Conservation (phyloP, 1,284 basidiomycete genomes). For the Vanrija sp. region DNA sequence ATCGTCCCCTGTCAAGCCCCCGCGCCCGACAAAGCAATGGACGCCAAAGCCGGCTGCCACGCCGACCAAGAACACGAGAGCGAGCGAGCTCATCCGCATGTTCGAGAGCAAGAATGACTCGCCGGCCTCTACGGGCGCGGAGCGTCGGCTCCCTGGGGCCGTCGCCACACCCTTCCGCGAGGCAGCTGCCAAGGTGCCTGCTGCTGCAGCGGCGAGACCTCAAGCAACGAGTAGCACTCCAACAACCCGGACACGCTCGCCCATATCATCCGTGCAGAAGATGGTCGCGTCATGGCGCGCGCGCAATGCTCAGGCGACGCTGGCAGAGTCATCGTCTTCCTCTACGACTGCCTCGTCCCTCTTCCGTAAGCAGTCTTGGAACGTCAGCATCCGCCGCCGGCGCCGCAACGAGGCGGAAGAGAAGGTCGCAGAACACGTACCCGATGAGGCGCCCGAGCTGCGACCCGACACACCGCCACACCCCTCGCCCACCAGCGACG, state of each 20-base stretch:
- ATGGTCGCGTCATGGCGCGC: conserved; percentile 67
- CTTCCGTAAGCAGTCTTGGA: conserved; percentile 47
- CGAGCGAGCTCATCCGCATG: conserved; percentile 41
- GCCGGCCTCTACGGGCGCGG: neutral
- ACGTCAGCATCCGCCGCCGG: conserved; percentile 62
- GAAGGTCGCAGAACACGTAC: conserved; percentile 3
- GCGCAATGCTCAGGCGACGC: conserved; percentile 6
- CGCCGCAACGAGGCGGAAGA: conserved; percentile 50
- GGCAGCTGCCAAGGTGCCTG: too few relatives aligned
- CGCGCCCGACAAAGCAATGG: too few relatives aligned
- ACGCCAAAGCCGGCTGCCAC: neutral
- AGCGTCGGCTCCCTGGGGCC: conserved; percentile 32
- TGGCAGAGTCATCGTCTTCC: conserved; percentile 48
- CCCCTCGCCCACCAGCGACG: conserved; percentile 20
- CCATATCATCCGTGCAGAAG: conserved; percentile 59
- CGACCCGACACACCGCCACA: neutral
- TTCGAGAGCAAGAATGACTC: conserved; percentile 25
- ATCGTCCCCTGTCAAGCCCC: neutral
- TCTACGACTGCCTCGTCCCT: conserved; percentile 47
- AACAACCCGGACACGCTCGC: conserved; percentile 20
- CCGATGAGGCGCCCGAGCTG: neutral
- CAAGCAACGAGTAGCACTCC: too few relatives aligned
- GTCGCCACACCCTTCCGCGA: too few relatives aligned
- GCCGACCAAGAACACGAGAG: conserved; percentile 18
- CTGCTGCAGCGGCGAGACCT: neutral